Conservation (phyloP, 2,329 filamentous ascomycete species). For the Tolypocladium amazonense region DNA sequence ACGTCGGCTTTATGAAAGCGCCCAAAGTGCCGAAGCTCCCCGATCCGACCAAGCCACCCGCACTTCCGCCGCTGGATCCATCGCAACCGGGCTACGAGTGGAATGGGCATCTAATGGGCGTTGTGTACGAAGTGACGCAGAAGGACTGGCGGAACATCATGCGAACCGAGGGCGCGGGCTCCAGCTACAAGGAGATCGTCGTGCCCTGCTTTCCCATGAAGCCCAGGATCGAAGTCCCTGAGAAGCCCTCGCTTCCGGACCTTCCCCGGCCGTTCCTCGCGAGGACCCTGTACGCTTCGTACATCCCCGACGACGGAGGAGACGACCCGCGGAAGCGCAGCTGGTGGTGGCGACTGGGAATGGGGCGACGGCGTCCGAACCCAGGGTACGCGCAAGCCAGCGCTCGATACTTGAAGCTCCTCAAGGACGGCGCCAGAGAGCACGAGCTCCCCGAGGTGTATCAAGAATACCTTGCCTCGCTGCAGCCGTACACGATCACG, state of each 20-base stretch:
- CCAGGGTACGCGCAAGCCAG: constrained; percentile 73
- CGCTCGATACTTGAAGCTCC: constrained; percentile 69
- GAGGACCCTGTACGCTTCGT: constrained; percentile 71
- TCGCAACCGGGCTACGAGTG: constrained; percentile 31
- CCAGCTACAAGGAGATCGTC: constrained; percentile 73
- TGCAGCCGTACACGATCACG: constrained; percentile 64
- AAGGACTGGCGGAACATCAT: constrained; percentile 79
- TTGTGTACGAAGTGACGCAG: constrained; percentile 87
- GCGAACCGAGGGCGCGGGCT: constrained; percentile 78
- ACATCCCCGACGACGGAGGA: constrained; percentile 23
- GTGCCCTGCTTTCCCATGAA: constrained; percentile 68
- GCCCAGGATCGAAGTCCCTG: constrained; percentile 47
- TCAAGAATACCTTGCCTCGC: constrained; percentile 55
- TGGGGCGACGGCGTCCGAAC: constrained; percentile 44
- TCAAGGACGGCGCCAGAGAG: constrained; percentile 69
- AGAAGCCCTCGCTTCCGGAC: constrained; percentile 43
- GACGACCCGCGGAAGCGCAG: constrained; percentile 21
- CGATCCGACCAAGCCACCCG: constrained; percentile 15
- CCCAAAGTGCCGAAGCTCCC: constrained; percentile 27
- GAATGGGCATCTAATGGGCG: constrained; percentile 77
- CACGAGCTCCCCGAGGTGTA: constrained; percentile 74
- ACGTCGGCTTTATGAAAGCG: constrained; percentile 53
- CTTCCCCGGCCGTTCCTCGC: constrained; percentile 61
- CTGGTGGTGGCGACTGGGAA: constrained; percentile 37
- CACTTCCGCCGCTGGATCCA: constrained; percentile 14